Evolutionary conservation across 371 early-diverging fungal genomes (phyloP).

Genomic region (Mycotypha africana): DNA sequence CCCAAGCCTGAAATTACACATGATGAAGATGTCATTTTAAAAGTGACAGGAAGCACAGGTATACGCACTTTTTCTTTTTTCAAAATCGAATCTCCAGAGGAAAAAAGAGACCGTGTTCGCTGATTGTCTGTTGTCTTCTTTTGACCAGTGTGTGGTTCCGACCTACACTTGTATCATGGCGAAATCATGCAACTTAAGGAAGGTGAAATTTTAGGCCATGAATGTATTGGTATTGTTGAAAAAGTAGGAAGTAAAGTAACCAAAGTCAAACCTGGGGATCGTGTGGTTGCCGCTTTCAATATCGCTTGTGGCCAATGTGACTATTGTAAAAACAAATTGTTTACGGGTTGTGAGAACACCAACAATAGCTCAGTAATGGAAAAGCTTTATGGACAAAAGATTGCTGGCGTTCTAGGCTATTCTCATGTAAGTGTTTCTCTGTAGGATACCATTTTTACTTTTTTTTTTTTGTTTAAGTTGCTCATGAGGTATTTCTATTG

Average conservation of each 20-base stretch:
- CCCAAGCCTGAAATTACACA: constrained; percentile 45
- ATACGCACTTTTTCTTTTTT: too few species aligned
- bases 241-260: constrained; percentile 38
- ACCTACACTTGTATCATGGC: constrained; percentile 53
- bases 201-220: constrained; percentile 36
- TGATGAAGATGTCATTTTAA: constrained; percentile 48
- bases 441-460: too few species aligned
- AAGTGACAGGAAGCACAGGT: constrained; percentile 43
- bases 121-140: background rate
- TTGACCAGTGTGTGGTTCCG: constrained; percentile 51
- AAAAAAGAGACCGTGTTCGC: too few species aligned
- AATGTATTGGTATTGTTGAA: constrained; percentile 40
- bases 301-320: constrained; percentile 58
- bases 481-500: too few species aligned
- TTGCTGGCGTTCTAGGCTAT: constrained; percentile 52
- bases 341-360: constrained; percentile 47
- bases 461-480: too few species aligned
- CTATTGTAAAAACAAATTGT: constrained; percentile 40
- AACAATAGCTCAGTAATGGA: constrained; percentile 52
- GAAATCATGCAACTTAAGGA: constrained; percentile 48
- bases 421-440: constrained; percentile 33
- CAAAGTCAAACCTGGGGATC: constrained; percentile 40
- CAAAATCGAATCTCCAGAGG: too few species aligned
- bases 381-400: constrained; percentile 51
- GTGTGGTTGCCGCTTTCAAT: constrained; percentile 39